Evolutionary conservation across 768 basidiomycete species (phyloP), one percentile per base, ranked within the genome.

Genomic region (Macrolepiota albuminosa): DNA sequence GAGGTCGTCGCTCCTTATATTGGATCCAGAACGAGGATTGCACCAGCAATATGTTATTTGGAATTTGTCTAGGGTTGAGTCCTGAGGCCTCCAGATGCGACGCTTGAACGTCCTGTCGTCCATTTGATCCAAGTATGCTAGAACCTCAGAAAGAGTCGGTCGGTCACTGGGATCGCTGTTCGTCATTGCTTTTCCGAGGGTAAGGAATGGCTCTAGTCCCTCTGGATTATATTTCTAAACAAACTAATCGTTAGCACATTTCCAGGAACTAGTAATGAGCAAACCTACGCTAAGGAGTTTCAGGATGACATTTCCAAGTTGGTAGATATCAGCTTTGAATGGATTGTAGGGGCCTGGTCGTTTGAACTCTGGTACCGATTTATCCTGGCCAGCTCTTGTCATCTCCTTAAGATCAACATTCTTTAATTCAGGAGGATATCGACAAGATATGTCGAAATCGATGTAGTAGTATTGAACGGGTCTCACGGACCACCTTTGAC

Each of bases 401-500:
- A 16, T 46, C 37, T 37, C 34, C 34, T 26, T 34, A 14, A 9
- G 16, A 37, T 45, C 36, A 21, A 47, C 36, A 18, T 59, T 14
- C 63, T 8, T 40, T 6, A n/a, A n/a, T 13, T 57, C 24, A 1
- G 26, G 24, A 29, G 51, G 52, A 26, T 59, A 54, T 21, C 29
- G 29, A n/a, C 31, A 3, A 10, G 50, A 45, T 40, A 51, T 11
- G 31, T 46, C 51, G 34, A 59, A 59, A 33, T 59, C 58, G 42
- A 47, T 33, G 45, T 60, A 21, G 33, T 54, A 6, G 55, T 58
- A n/a, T 61, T 69, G 0, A 13, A 40, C 4, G n/a, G 56, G 37
- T 59, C 69, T 10, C 7, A 69, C 10, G 39, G 61, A 2, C 52
- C 61, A 0, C 6, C 58, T 34, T n/a, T 59, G 43, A 29, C 18